phyloP scores from a whole-genome alignment of 2,329 filamentous ascomycete species.

The Colletotrichum caudatum region DNA sequence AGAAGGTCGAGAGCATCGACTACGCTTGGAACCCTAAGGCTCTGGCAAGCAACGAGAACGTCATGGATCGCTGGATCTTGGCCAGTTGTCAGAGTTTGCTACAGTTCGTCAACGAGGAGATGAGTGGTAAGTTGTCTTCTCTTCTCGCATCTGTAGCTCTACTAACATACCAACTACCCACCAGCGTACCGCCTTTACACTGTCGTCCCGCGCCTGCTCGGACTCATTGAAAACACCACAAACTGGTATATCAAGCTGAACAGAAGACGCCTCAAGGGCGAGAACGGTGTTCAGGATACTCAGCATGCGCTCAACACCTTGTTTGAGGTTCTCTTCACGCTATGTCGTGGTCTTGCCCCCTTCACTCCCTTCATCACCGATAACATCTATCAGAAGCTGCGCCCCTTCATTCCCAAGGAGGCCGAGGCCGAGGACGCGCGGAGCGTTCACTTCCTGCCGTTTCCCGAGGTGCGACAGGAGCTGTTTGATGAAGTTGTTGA shows the following conservation, averaged over 20 bases:
- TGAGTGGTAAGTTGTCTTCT: constrained; percentile 71
- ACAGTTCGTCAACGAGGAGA: constrained; percentile 92
- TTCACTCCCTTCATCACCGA: constrained; percentile 97
- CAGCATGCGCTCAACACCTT: constrained; percentile 92
- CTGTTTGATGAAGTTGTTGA: constrained; percentile 90
- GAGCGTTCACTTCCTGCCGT: constrained; percentile 92
- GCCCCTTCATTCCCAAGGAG: constrained; percentile 82
- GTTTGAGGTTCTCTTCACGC: constrained; percentile 91
- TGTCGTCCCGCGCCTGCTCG: constrained; percentile 85
- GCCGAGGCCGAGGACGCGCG: constrained; percentile 77
- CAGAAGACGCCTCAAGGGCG: constrained; percentile 89
- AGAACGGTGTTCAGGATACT: constrained; percentile 87
- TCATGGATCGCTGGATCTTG: constrained; percentile 97
- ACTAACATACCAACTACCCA: constrained; percentile 1
- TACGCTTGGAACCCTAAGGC: constrained; percentile 83
- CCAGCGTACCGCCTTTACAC: constrained; percentile 84
- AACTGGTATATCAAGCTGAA: constrained; percentile 99
- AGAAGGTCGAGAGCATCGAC: constrained; percentile 84
- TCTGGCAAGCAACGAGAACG: constrained; percentile 83
- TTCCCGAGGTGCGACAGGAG: constrained; percentile 88
- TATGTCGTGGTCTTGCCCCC: constrained; percentile 88
- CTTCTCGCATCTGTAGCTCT: background rate
- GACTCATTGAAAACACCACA: constrained; percentile 92
- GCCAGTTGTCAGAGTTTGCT: constrained; percentile 92
- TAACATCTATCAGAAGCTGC: constrained; percentile 88